A percentile compares a stretch with the other conserved stretches of the same genome.
These are phyloP conservation scores for Gilbertella persicaria DNA, from an alignment of 371 early-diverging fungal genomes.

Conservation along the genomic window DNA sequence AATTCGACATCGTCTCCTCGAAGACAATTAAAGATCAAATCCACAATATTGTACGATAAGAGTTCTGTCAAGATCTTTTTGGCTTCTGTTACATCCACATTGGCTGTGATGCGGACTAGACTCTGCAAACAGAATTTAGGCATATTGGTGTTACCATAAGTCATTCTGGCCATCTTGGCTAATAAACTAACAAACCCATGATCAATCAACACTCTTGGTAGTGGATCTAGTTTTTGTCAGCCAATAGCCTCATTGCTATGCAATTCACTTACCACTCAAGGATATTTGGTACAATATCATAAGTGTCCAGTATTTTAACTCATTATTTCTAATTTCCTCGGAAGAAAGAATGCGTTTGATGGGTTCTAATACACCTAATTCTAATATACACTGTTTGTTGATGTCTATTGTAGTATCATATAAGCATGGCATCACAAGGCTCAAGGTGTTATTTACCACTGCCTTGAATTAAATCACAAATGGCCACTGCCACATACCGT, in stretches of 20 bases:
- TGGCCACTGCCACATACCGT: constrained; percentile 69
- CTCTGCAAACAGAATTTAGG: constrained; percentile 83
- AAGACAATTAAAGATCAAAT: constrained; percentile 68
- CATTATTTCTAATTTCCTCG: constrained; percentile 63
- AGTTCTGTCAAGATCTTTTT: constrained; percentile 53
- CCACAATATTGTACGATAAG: constrained; percentile 66
- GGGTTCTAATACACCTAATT: constrained; percentile 63
- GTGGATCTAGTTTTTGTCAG: constrained; percentile 41
- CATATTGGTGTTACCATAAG: constrained; percentile 83
- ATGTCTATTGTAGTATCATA: no score
- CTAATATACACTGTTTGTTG: constrained; percentile 56
- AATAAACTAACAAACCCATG: constrained; percentile 63
- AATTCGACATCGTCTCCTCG: constrained; percentile 79
- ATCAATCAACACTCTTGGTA: constrained; percentile 61
- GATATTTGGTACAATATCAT: constrained; percentile 77
- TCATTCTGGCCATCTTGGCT: constrained; percentile 69
- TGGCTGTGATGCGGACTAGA: constrained; percentile 74
- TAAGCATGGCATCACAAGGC: not conserved
- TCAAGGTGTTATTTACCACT: constrained; percentile 45
- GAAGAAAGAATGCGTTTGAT: constrained; percentile 61
- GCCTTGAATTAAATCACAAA: constrained; percentile 70
- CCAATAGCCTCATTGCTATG: not conserved
- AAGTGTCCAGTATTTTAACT: constrained; percentile 80
- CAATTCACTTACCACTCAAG: constrained; percentile 51
- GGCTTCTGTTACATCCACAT: constrained; percentile 52